phyloP scores from a whole-genome alignment of 2,329 filamentous ascomycete genomes.

The Aureobasidium musti region DNA sequence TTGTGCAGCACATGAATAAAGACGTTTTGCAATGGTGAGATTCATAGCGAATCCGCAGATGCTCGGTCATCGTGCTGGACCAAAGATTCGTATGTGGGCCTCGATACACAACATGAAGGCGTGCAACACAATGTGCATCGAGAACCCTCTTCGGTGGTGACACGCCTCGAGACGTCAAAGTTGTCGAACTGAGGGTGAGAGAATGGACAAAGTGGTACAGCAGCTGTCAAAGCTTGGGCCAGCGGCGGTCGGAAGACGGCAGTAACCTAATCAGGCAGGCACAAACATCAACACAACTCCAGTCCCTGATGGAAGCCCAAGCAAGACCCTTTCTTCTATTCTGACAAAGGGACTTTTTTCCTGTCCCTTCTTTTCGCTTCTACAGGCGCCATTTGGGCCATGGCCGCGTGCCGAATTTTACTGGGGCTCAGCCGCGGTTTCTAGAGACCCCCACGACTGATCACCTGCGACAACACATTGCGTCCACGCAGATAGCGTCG shows the following conservation, averaged over 20 bases:
- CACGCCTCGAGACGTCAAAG: not conserved
- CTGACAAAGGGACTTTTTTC: not conserved
- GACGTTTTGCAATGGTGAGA: constrained; percentile 3
- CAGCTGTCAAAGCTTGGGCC: constrained; percentile 15
- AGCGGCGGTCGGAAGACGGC: constrained; percentile 1
- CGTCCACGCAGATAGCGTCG: not conserved
- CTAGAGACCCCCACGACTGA: constrained; percentile 1
- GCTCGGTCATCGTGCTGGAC: not conserved
- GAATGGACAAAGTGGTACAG: not conserved
- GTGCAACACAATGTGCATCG: not conserved
- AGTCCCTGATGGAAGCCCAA: not conserved
- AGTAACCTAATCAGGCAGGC: constrained; percentile 16
- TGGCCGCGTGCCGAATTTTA: constrained; percentile 20
- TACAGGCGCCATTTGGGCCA: constrained; percentile 20
- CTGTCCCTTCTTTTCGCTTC: constrained; percentile 5
- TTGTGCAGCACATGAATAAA: constrained; percentile 11
- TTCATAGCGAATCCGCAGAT: not conserved
- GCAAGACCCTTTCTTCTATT: not conserved
- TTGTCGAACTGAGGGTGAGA: not conserved
- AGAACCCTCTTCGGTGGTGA: not conserved
- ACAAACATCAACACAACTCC: constrained; percentile 19
- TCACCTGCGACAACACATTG: constrained; percentile 7
- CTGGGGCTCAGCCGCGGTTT: constrained; percentile 13
- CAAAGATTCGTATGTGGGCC: no score
- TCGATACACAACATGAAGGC: not conserved